Percentiles rank a stretch among this genome's conserved stretches.
Conservation (phyloP, 495 filamentous ascomycete species). For the Aspergillus kassunensis region DNA sequence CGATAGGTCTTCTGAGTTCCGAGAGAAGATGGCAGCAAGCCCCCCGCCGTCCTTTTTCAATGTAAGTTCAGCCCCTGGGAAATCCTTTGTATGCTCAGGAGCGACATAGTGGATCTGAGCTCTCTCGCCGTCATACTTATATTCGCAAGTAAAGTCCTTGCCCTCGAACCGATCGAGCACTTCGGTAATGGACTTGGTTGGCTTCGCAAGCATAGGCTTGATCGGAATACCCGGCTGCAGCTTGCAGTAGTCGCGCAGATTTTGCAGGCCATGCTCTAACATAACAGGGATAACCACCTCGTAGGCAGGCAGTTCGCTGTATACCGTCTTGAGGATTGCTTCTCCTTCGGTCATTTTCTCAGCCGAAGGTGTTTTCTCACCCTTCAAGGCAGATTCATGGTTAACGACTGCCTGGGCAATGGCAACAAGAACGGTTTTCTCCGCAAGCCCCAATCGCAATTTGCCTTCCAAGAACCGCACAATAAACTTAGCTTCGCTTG, state of each 20-base stretch:
- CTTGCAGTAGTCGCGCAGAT: constrained; percentile 80
- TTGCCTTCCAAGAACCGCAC: constrained; percentile 94
- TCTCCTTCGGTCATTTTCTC: constrained; percentile 80
- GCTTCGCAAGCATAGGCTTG: constrained; percentile 98
- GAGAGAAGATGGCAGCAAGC: constrained; percentile 86
- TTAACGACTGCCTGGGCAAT: constrained; percentile 82
- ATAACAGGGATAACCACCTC: constrained; percentile 91
- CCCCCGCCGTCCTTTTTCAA: constrained; percentile 54
- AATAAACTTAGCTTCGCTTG: constrained; percentile 92
- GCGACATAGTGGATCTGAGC: constrained; percentile 97
- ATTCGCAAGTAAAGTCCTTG: constrained; percentile 95
- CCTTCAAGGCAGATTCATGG: constrained; percentile 69
- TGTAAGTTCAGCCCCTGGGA: constrained; percentile 42
- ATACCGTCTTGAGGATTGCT: constrained; percentile 79
- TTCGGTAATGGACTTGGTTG: constrained; percentile 98
- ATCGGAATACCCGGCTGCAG: constrained; percentile 90
- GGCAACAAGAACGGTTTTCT: constrained; percentile 84
- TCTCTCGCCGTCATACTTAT: constrained; percentile 96
- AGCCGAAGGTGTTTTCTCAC: constrained; percentile 62
- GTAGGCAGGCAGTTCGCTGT: constrained; percentile 92
- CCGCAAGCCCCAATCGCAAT: constrained; percentile 82
- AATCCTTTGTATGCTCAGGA: constrained; percentile 68
- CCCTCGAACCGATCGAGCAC: constrained; percentile 95
- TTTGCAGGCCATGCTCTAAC: constrained; percentile 78
- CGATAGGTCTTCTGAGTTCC: constrained; percentile 92